Base-by-base conservation (phyloP, 2,329 filamentous ascomycete genomes). In the Fusarium algeriense region DNA sequence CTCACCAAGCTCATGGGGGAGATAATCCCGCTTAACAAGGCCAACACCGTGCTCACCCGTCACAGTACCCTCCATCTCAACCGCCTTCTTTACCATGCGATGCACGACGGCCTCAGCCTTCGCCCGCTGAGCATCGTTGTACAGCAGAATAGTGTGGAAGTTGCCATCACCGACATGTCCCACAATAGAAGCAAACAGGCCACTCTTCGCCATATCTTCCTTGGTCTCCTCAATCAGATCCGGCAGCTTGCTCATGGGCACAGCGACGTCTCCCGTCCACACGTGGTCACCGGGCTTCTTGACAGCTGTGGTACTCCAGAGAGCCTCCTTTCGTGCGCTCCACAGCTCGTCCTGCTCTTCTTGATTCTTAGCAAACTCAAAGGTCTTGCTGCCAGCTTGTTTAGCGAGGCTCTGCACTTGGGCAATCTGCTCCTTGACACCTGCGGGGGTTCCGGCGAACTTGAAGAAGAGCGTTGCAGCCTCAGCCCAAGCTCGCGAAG, bases 41-140 rank as follows among this genome's bases (percentile, higher is more conserved):
- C 93, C 93, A 57, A 96, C 91, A 44, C 93, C 93, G 79, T 97
- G 93, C 81, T 97, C 93, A 58, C 93, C 93, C 86, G 93, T 95
- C 2, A 94, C 93, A 0, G 93, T 96, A 12, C 93, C 93, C 81
- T 96, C 93, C 83, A 94, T 88, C 82, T 94, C 92, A 52, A 97
- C 90, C 1, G 93, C 93, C 67, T 92, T 86, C 86, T 95, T 94
- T 60, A 95, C 92, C 93, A 96, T 96, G 63, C 90, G 87, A 78
- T 95, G 92, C 30, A 96, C 92, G 30, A 95, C 83, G 43, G 86
- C 86, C 76, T 94, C 91, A 5, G 92, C 91, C 59, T 88, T 86
- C 63, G 85, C 81, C 71, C 90, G 87, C 80, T 95, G 90, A 26
- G 85, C 82, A n/a, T 92, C 88, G 62, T 89, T 91, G 77, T 88